These are phyloP conservation scores for Aspergillus luchuensis DNA, from an alignment of 2,329 filamentous ascomycete species.

Conservation along the genomic window DNA sequence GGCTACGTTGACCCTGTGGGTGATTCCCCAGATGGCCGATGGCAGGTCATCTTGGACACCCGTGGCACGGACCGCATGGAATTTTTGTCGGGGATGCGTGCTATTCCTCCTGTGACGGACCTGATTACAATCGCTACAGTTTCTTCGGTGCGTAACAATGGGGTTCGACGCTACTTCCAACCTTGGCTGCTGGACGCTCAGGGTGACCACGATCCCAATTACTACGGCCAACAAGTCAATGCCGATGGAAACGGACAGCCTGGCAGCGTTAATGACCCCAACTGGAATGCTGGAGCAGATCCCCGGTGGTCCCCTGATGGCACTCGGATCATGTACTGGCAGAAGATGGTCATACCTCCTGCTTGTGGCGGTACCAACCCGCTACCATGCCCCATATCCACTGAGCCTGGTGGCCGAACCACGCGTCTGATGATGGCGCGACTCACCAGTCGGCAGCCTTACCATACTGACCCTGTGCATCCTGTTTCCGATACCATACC, in stretches of 20 bases:
- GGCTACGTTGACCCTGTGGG: conserved; percentile 50
- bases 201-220: conserved; percentile 48
- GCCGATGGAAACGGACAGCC: conserved; percentile 35
- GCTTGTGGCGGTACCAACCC: conserved; percentile 50
- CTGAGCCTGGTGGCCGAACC: conserved; percentile 40
- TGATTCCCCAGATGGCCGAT: conserved; percentile 48
- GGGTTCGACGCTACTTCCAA: conserved; percentile 50
- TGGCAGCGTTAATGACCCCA: conserved; percentile 47
- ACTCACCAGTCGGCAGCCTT: conserved; percentile 37
- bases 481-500: conserved; percentile 26
- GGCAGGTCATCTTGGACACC: conserved; percentile 49
- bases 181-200: conserved; percentile 48
- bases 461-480: conserved; percentile 22
- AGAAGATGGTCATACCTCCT: conserved; percentile 42
- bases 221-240: conserved; percentile 51
- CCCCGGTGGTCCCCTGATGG: conserved; percentile 40
- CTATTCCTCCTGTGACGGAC: conserved; percentile 48
- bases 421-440: conserved; percentile 48
- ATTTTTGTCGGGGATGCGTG: conserved; percentile 45
- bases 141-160: conserved; percentile 50
- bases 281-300: conserved; percentile 54
- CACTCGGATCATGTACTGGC: conserved; percentile 48
- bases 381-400: conserved; percentile 45
- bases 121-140: conserved; percentile 33
- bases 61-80: conserved; percentile 47